These are phyloP conservation scores for Periconia digitata DNA, from an alignment of 2,329 filamentous ascomycete genomes.

Conservation along the genomic window DNA sequence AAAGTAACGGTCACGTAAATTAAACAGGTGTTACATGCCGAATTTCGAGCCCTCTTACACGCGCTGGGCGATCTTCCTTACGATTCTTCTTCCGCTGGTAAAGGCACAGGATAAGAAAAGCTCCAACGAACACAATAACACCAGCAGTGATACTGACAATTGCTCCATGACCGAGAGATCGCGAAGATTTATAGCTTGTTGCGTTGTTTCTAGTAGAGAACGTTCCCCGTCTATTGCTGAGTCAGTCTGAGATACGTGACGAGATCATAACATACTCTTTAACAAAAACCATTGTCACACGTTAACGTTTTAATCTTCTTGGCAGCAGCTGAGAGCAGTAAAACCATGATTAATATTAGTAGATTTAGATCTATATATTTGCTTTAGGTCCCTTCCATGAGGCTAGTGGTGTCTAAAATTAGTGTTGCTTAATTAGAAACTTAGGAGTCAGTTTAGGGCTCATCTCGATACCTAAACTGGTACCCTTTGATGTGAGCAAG, in stretches of 20 bases:
- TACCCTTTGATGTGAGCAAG: constrained; percentile 1
- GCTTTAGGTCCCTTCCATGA: constrained; percentile 1
- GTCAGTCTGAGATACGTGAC: constrained; percentile 4
- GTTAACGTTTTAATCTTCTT: constrained; percentile 1
- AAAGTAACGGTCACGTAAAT: too few species aligned
- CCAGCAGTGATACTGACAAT: constrained; percentile 4
- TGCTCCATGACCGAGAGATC: constrained; percentile 1
- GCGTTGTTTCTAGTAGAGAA: constrained; percentile 2
- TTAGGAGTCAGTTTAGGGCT: constrained; percentile 3
- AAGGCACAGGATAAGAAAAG: constrained; percentile 5
- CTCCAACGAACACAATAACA: constrained; percentile 4
- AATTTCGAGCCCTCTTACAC: constrained; percentile 3
- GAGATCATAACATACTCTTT: constrained; percentile 1
- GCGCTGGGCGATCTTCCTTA: too few species aligned
- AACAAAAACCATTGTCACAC: constrained; percentile 4
- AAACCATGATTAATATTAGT: neutral
- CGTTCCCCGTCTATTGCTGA: constrained; percentile 4
- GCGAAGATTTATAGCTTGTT: constrained; percentile 3
- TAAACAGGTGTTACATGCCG: constrained; percentile 4
- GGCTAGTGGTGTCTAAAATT: constrained; percentile 1
- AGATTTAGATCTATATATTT: constrained; percentile 8
- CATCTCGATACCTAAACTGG: constrained; percentile 6
- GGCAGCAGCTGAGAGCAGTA: constrained; percentile 1
- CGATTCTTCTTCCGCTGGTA: constrained; percentile 5
- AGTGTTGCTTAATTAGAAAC: constrained; percentile 6